phyloP scores from a whole-genome alignment of 176 grass and related monocot genomes.

The Carex myosuroides region DNA sequence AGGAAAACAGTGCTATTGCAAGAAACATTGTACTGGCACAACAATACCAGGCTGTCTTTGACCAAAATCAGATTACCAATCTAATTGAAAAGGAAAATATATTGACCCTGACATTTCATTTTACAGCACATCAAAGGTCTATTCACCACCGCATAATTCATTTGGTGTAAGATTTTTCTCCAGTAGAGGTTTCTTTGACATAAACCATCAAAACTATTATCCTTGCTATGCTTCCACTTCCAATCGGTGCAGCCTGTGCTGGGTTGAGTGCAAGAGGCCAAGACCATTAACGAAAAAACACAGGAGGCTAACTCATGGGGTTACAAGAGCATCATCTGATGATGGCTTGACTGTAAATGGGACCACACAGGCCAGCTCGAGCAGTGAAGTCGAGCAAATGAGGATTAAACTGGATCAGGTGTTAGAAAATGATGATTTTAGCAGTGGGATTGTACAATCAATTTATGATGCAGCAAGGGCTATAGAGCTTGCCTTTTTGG shows the following conservation, averaged over 20 bases:
- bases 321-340: conserved; percentile 51
- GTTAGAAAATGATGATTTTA: conserved; percentile 63
- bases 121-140: conserved; percentile 59
- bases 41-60: not conserved
- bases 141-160: conserved; percentile 32
- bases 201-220: conserved; percentile 35
- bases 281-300: conserved; percentile 30
- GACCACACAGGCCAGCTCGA: conserved; percentile 40
- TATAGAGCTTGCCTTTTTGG: conserved; percentile 78
- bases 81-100: not conserved
- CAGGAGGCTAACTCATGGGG: conserved; percentile 25
- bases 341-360: conserved; percentile 71
- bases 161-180: conserved; percentile 44
- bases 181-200: conserved; percentile 31
- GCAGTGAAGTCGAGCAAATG: conserved; percentile 56
- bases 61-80: no score
- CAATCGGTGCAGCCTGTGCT: conserved; percentile 27
- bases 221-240: conserved; percentile 26
- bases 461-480: conserved; percentile 93
- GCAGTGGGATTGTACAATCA: conserved; percentile 62
- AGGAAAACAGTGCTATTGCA: not conserved
- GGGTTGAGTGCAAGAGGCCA: conserved; percentile 52
- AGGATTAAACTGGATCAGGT: conserved; percentile 65
- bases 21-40: not conserved
- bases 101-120: conserved; percentile 15